Base-by-base conservation (phyloP, 805 yeast genomes). In the Candida piceae region DNA sequence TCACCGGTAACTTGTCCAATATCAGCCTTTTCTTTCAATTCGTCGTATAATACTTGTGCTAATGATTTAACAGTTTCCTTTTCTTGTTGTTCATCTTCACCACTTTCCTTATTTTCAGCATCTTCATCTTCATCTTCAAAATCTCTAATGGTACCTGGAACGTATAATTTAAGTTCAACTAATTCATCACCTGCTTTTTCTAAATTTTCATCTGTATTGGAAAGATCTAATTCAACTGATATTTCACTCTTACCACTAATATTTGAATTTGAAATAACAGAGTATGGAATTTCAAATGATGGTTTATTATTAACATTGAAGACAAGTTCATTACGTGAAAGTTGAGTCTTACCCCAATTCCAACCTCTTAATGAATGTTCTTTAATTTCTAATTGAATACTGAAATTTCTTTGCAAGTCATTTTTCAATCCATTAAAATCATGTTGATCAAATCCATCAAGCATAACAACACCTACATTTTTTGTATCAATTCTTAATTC, bases 311-410 rank as follows among this genome's bases (percentile, higher is more conserved):
- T 84, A 16, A 89, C 80, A 40, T 80, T 78, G 63, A 93, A 89
- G 20, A 86, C 76, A 59, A 93, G 68, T 60, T 93, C 98, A 50
- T 87, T 85, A 59, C 96, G 76, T 16, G 95, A 96, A 57, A 93
- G 76, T 58, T 89, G 96, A 12, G 90, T 72, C 46, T 82, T 79
- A 37, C 99, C 99, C 98, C 98, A 93, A 63, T 93, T 93, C 98
- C 98, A 93, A 22, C 99, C 99, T 65, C 96, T 77, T 46, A 93
- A 67, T 4, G 96, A 84, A 62, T 93, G 98, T 52, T 90, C 97
- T 52, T 72, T 78, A 44, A 74, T 81, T 50, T 93, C 97, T 40
- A 93, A 70, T 38, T 75, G 74, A 29, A 85, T 67, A 36, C 63
- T 69, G 61, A 88, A 86, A 53, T 83, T 75, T 48, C 88, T 70